Conservation (phyloP, 2,329 filamentous ascomycete genomes). For the Colletotrichum camelliae region DNA sequence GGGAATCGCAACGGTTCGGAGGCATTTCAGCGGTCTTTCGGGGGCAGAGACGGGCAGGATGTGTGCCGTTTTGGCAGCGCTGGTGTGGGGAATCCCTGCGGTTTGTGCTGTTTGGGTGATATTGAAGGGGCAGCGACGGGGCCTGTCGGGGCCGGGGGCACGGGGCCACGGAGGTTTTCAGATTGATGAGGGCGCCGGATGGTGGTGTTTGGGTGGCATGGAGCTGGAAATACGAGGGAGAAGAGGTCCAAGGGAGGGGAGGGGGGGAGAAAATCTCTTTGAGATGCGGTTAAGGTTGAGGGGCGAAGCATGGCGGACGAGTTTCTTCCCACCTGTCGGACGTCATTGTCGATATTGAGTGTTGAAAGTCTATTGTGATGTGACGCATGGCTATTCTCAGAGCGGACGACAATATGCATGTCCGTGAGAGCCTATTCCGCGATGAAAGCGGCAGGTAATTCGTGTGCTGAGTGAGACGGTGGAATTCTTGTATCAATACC, state of each 20-base stretch:
- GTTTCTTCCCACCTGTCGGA: background rate
- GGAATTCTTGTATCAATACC: background rate
- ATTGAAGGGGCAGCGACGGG: constrained; percentile 13
- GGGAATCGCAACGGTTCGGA: background rate
- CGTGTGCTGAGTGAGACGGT: background rate
- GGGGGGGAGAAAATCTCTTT: background rate
- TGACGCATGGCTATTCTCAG: background rate
- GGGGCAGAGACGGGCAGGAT: background rate
- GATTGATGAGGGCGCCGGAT: background rate
- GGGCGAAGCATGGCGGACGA: background rate
- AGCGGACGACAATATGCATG: background rate
- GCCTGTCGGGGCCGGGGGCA: background rate
- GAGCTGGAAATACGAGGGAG: background rate
- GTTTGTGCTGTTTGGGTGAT: constrained; percentile 1
- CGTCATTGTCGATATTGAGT: background rate
- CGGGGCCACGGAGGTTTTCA: background rate
- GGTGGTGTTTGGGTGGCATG: background rate
- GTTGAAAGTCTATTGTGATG: background rate
- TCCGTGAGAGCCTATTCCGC: background rate
- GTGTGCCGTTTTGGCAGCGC: background rate
- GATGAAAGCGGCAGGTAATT: background rate
- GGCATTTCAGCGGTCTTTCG: background rate
- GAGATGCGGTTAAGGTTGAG: background rate
- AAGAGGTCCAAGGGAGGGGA: background rate
- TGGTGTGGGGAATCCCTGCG: constrained; percentile 9